These are phyloP conservation scores for Agarophyton chilense DNA, from an alignment of 23 red algal species.

Conservation along the genomic window DNA sequence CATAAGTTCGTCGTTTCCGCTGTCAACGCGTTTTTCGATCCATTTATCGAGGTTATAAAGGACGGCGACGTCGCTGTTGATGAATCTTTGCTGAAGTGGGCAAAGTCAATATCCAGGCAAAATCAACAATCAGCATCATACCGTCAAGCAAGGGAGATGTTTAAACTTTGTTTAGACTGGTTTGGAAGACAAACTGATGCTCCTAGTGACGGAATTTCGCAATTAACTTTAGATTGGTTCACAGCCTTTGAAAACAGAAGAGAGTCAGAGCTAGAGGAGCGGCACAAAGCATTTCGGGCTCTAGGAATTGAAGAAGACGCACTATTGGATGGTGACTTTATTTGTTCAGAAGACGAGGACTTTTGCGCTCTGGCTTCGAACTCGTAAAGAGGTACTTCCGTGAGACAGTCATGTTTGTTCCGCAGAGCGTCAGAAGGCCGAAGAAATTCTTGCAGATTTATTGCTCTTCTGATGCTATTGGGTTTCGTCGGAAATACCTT, in stretches of 20 bases:
- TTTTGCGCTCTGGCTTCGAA: not conserved
- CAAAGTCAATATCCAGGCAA: not conserved
- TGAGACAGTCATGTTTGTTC: too few relatives aligned
- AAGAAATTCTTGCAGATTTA: too few relatives aligned
- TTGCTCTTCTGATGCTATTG: too few relatives aligned
- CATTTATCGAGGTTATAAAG: not conserved
- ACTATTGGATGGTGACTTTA: not conserved
- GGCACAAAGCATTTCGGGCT: not conserved
- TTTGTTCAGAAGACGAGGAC: conserved; percentile 7
- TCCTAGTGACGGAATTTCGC: conserved; percentile 13
- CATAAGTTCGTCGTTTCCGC: conserved; percentile 20
- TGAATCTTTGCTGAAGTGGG: not conserved
- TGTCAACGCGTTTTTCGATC: conserved; percentile 5
- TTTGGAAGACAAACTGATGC: not conserved
- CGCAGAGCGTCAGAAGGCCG: too few relatives aligned
- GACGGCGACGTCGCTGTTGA: not conserved
- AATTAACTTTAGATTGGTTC: not conserved
- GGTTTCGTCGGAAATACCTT: too few relatives aligned
- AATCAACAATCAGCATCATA: not conserved
- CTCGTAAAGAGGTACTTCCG: not conserved
- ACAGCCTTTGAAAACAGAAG: not conserved
- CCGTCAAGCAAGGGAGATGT: conserved; percentile 26
- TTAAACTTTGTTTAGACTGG: conserved; percentile 11
- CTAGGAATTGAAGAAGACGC: not conserved
- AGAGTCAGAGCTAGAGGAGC: not conserved